Evolutionary conservation across 2,329 filamentous ascomycete species (phyloP).

Genomic region (Cadophora sp.): DNA sequence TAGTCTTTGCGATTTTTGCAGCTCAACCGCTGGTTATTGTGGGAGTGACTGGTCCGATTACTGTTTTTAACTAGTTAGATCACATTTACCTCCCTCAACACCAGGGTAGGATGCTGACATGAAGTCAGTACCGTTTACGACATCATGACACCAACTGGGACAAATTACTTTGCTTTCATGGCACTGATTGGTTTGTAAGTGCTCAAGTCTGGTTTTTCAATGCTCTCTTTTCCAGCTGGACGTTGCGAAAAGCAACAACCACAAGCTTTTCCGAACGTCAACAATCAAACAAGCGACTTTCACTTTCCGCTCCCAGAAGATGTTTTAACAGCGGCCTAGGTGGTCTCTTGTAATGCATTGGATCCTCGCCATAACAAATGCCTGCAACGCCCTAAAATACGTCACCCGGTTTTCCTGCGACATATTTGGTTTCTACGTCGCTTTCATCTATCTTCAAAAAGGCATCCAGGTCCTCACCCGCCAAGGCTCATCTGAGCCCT

Average conservation of each 20-base stretch:
- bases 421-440: slow-evolving; percentile 93
- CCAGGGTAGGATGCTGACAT: slow-evolving; percentile 17
- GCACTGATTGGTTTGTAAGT: slow-evolving; percentile 78
- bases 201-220: not conserved
- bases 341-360: slow-evolving; percentile 88
- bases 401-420: slow-evolving; percentile 93
- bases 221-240: not conserved
- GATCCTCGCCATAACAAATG: slow-evolving; percentile 82
- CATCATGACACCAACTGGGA: slow-evolving; percentile 79
- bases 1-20: slow-evolving; percentile 81
- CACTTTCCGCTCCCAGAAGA: not conserved
- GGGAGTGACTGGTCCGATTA: slow-evolving; percentile 89
- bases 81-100: not conserved
- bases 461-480: slow-evolving; percentile 84
- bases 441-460: slow-evolving; percentile 90
- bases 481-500: slow-evolving; percentile 68
- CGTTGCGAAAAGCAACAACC: not conserved
- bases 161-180: slow-evolving; percentile 90
- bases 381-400: slow-evolving; percentile 87
- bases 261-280: not conserved
- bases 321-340: slow-evolving; percentile 46
- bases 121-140: slow-evolving; percentile 84
- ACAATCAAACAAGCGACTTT: not conserved
- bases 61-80: slow-evolving; percentile 85
- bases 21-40: slow-evolving; percentile 91